These are phyloP conservation scores for Leccinum broughii DNA, from an alignment of 768 basidiomycete genomes.

Conservation along the genomic window DNA sequence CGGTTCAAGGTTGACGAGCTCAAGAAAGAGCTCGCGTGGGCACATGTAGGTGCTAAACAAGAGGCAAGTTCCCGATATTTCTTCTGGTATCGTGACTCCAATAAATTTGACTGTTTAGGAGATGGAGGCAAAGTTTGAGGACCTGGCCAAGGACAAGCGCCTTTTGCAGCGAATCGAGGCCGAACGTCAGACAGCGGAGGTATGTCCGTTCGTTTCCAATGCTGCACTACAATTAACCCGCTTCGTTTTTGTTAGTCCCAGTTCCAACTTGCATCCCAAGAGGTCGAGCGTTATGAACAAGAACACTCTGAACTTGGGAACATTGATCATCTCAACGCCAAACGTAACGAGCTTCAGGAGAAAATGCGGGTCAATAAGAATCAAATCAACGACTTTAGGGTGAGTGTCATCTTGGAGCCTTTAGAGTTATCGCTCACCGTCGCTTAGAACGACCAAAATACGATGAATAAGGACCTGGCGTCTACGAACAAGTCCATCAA, in stretches of 20 bases:
- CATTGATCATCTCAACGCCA: conserved; percentile 44
- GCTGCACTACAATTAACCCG: not conserved
- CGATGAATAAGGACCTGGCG: conserved; percentile 46
- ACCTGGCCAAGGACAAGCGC: conserved; percentile 39
- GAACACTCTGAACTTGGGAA: conserved; percentile 46
- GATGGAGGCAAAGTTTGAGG: conserved; percentile 42
- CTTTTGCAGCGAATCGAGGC: conserved; percentile 42
- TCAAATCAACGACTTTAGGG: conserved; percentile 45
- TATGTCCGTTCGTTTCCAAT: conserved; percentile 16
- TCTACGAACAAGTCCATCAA: conserved; percentile 34
- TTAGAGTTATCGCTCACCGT: conserved; percentile 2
- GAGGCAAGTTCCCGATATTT: conserved; percentile 41
- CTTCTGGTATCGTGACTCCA: not conserved
- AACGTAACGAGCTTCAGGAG: conserved; percentile 36
- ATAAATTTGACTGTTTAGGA: conserved; percentile 35
- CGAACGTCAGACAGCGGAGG: conserved; percentile 41
- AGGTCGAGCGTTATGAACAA: conserved; percentile 40
- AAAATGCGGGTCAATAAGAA: conserved; percentile 49
- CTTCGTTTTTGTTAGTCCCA: conserved; percentile 28
- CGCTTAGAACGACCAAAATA: conserved; percentile 50
- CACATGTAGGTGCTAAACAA: conserved; percentile 74
- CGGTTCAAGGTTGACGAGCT: conserved; percentile 65
- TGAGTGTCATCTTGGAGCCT: conserved; percentile 27
- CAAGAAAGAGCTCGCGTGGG: conserved; percentile 86
- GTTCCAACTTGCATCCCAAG: conserved; percentile 34